A percentile compares a stretch with the other conserved stretches of the same genome.
These are phyloP conservation scores for Clavaria fumosa DNA, from an alignment of 768 basidiomycete genomes.

Conservation along the genomic window DNA sequence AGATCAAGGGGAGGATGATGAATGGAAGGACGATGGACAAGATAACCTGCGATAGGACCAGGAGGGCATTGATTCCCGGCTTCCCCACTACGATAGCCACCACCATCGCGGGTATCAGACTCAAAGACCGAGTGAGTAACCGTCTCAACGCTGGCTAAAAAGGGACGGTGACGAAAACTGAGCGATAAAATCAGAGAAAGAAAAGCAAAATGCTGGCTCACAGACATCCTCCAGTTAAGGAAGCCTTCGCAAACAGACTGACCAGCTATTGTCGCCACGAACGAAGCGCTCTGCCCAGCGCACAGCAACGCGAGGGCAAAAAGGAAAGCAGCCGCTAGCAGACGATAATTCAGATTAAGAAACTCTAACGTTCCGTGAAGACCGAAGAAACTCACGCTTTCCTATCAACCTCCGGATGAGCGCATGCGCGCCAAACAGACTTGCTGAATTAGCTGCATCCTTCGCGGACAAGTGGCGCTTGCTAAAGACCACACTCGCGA, in stretches of 20 bases:
- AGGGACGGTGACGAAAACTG: constrained; percentile 28
- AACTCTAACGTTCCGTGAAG: not conserved
- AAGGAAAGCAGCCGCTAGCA: constrained; percentile 59
- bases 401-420: constrained; percentile 58
- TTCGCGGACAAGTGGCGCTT: constrained; percentile 20
- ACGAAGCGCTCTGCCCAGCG: constrained; percentile 74
- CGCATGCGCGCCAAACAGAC: constrained; percentile 71
- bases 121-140: constrained; percentile 66
- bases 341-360: constrained; percentile 1
- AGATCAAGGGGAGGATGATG: constrained; percentile 69
- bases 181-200: not conserved
- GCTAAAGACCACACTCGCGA: constrained; percentile 75
- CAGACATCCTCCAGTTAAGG: constrained; percentile 67
- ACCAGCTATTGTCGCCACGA: constrained; percentile 81
- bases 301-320: constrained; percentile 80
- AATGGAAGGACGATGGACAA: constrained; percentile 77
- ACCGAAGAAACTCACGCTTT: constrained; percentile 28
- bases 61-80: constrained; percentile 54
- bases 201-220: constrained; percentile 1
- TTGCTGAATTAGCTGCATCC: constrained; percentile 33
- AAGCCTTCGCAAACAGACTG: constrained; percentile 88
- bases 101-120: constrained; percentile 67
- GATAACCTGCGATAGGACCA: constrained; percentile 78
- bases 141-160: constrained; percentile 58
- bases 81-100: constrained; percentile 63